Conservation (phyloP, 139 green algal species). For the Diplosphaera chodatii region DNA sequence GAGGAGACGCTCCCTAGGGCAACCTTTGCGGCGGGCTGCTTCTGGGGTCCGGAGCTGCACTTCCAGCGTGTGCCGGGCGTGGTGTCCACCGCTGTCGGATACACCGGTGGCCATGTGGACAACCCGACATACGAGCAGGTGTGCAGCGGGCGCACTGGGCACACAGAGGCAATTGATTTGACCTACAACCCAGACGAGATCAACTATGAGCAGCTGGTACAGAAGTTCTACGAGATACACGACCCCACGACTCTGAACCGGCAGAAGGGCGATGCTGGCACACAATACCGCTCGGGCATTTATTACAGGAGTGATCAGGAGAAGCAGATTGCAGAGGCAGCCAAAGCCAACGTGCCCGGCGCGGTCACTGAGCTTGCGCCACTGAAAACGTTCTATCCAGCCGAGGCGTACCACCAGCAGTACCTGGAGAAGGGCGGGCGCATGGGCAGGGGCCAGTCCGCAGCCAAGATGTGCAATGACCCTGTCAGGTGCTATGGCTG, state of each 20-base stretch:
- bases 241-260: slow-evolving; percentile 76
- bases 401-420: slow-evolving; percentile 48
- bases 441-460: not conserved
- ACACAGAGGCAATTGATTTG: slow-evolving; percentile 59
- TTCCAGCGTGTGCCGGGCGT: slow-evolving; percentile 74
- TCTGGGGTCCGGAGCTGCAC: slow-evolving; percentile 79
- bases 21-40: slow-evolving; percentile 52
- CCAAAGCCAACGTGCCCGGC: not conserved
- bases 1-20: not conserved
- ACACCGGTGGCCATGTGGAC: slow-evolving; percentile 51
- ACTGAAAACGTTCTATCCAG: not conserved
- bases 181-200: slow-evolving; percentile 4
- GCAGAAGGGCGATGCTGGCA: slow-evolving; percentile 68
- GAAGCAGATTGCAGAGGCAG: slow-evolving; percentile 10
- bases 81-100: slow-evolving; percentile 58
- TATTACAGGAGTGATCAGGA: slow-evolving; percentile 72
- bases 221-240: slow-evolving; percentile 62
- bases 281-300: slow-evolving; percentile 77
- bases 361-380: not conserved
- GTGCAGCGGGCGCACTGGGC: slow-evolving; percentile 74
- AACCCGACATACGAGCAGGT: slow-evolving; percentile 78
- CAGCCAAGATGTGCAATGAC: not conserved
- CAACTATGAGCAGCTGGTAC: slow-evolving; percentile 57
- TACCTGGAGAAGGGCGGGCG: slow-evolving; percentile 72
- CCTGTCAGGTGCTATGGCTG: not conserved